Evolutionary conservation across 805 yeast species (phyloP), one percentile per base, ranked within the genome.

Genomic region (Naumovozyma baii): DNA sequence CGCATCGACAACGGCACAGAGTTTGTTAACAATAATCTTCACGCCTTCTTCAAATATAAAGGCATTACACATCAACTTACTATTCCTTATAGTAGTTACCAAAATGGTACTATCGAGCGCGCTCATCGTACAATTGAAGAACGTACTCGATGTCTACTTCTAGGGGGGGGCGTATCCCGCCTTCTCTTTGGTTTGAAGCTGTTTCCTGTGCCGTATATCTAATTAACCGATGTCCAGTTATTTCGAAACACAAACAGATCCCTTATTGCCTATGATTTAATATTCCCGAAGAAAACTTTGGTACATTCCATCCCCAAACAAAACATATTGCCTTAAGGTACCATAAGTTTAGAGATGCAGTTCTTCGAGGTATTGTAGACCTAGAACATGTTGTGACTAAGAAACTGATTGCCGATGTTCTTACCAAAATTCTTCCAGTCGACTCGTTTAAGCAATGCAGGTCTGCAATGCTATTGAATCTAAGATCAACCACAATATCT

Each of bases 101-200:
- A 43, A 37, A 47, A 50, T 22, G 54, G 51, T 16, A 42, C 20
- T 29, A 49, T 34, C 26, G 52, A 47, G 29, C 33, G 50, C 15
- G 41, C 48, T 15, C 40, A 38, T 33, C 34, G 44, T 3, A 26
- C 50, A n/a, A 38, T 49, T 36, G 29, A 40, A 36, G 48, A 42
- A 4, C 35, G 18, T 22, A 17, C 44, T 3, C 26, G 42, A 2
- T 29, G 40, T 12, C 16, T 47, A 10, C 19, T 49, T 19, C 12
- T 29, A 15, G 43, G 31, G 1, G n/a, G n/a, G 40, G 51, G 16
- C n/a, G 39, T 1, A 39, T 50, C 15, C 51, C 48, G 1, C 38
- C 39, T 1, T 34, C 26, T 7, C 31, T 45, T n/a, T 49, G 54
- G 54, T 26, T 46, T 4, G 47, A 49, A 26, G 50, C 50, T 12